phyloP scores from a whole-genome alignment of 2,329 filamentous ascomycete genomes.

The Sporothrix variecibatus region DNA sequence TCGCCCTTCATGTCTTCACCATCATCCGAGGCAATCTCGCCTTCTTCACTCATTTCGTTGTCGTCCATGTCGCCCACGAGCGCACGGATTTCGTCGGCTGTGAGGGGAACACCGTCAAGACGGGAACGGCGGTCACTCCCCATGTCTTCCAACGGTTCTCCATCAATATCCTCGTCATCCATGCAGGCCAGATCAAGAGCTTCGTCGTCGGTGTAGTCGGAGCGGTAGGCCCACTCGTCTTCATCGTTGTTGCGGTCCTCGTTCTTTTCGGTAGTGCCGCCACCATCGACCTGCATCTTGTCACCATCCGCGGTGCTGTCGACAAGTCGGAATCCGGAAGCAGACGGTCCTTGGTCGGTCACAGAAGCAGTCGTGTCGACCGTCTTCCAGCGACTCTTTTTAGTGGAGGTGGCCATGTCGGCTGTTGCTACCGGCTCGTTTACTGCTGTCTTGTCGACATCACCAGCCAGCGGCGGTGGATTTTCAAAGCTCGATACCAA shows the following conservation, averaged over 20 bases:
- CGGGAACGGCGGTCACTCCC: constrained; percentile 27
- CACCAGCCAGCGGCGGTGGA: constrained; percentile 53
- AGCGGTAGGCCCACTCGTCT: constrained; percentile 29
- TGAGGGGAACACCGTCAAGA: constrained; percentile 38
- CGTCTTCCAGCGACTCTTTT: constrained; percentile 53
- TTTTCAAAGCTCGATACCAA: constrained; percentile 72
- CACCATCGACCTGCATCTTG: not conserved
- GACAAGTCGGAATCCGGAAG: not conserved
- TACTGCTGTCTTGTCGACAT: constrained; percentile 35
- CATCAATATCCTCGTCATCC: constrained; percentile 48
- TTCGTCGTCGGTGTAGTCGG: constrained; percentile 36
- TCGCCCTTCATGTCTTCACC: constrained; percentile 1
- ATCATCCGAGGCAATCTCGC: constrained; percentile 31
- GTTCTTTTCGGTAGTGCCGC: not conserved
- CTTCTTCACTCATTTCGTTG: constrained; percentile 31
- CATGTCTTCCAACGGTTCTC: constrained; percentile 43
- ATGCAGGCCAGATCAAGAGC: constrained; percentile 53
- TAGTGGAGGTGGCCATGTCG: constrained; percentile 37
- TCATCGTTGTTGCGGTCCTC: not conserved
- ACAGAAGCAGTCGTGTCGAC: constrained; percentile 43
- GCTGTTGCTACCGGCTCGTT: not conserved
- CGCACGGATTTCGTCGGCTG: constrained; percentile 38
- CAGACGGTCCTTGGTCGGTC: constrained; percentile 38
- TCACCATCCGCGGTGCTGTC: not conserved
- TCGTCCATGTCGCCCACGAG: constrained; percentile 23